Evolutionary conservation across 495 filamentous ascomycete genomes (phyloP), one percentile per base, ranked within the genome.

Genomic region (Rhizodiscina lignyota): DNA sequence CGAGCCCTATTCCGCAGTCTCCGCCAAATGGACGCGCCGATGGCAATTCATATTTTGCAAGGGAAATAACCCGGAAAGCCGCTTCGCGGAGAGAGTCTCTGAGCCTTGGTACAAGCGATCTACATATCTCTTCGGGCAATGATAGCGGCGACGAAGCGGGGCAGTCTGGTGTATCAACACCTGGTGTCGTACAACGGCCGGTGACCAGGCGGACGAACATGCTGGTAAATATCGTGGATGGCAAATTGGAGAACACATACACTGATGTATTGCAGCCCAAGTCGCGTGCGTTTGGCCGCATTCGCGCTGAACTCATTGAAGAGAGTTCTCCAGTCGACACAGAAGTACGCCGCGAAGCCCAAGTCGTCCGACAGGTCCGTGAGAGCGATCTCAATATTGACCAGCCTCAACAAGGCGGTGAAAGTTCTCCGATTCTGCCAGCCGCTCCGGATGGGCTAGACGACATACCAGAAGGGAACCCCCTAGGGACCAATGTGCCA

Each of bases 281-380:
- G 61, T 83, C 86, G 0, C 93, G 93, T 59, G 80, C 72, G 0
- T 96, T 96, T 55, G 83, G 86, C 2, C 78, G 89, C 2, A 91
- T 99, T 45, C 72, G 79, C 32, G 91, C 89, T 6, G 83, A 82
- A 4, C 68, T 99, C 1, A 62, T 76, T 33, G 89, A 96, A 55
- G 89, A 99, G 58, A 69, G 68, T 24, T 69, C 83, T 0, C 89
- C 89, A 0, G 54, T 92, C 19, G 91, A 96, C 42, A 76, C 74
- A 28, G 89, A 99, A 53, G 69, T 85, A 41, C 77, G 79, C 37
- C 78, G 83, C 26, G 89, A 99, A 62, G 83, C 87, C 10, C 85
- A 96, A 57, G 85, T 94, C 1, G 79, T 96, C 37, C 77, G 80
- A 2, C 91, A 94, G 55, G 86, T 94, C 21, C 79, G 82, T 13